These are phyloP conservation scores for Arthrobotrys sphaeroides DNA, from an alignment of 2,329 filamentous ascomycete genomes.

Conservation along the genomic window DNA sequence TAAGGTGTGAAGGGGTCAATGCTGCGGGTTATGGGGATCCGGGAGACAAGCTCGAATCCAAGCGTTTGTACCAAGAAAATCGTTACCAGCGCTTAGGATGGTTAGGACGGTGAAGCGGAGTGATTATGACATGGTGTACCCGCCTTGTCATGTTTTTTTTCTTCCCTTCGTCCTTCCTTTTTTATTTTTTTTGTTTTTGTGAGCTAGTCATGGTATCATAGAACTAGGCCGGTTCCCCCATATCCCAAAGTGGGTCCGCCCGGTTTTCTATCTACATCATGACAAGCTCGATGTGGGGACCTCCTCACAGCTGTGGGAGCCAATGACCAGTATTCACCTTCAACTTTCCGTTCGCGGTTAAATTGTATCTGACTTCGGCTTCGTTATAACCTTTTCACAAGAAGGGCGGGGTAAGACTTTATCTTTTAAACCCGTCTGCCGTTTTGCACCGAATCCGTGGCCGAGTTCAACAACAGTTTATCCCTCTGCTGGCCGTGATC, in stretches of 20 bases:
- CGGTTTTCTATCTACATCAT: slow-evolving; percentile 7
- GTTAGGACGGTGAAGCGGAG: neutral
- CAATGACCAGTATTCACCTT: slow-evolving; percentile 1
- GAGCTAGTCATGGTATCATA: slow-evolving; percentile 8
- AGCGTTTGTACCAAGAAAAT: neutral
- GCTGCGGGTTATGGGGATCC: slow-evolving; percentile 15
- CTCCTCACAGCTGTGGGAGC: slow-evolving; percentile 18
- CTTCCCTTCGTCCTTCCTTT: too few species aligned
- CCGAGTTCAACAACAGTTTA: neutral
- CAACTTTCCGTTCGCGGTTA: slow-evolving; percentile 46
- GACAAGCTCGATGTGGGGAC: slow-evolving; percentile 20
- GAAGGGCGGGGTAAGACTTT: slow-evolving; percentile 24
- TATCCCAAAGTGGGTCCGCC: slow-evolving; percentile 30
- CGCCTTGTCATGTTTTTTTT: slow-evolving; percentile 12
- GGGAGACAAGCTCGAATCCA: neutral
- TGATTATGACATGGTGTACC: neutral
- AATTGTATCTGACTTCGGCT: slow-evolving; percentile 36
- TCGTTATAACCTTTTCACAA: slow-evolving; percentile 19
- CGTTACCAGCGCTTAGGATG: slow-evolving; percentile 10
- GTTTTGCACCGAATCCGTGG: neutral
- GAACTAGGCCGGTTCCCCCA: neutral
- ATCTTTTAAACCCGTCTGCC: slow-evolving; percentile 14
- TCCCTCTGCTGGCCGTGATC: slow-evolving; percentile 12
- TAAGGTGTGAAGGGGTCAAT: slow-evolving; percentile 13
- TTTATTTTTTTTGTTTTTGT: too few species aligned